Evolutionary conservation across 2,329 filamentous ascomycete species (phyloP), one percentile per base, ranked within the genome.

Genomic region (Dothideomycetes sp.): DNA sequence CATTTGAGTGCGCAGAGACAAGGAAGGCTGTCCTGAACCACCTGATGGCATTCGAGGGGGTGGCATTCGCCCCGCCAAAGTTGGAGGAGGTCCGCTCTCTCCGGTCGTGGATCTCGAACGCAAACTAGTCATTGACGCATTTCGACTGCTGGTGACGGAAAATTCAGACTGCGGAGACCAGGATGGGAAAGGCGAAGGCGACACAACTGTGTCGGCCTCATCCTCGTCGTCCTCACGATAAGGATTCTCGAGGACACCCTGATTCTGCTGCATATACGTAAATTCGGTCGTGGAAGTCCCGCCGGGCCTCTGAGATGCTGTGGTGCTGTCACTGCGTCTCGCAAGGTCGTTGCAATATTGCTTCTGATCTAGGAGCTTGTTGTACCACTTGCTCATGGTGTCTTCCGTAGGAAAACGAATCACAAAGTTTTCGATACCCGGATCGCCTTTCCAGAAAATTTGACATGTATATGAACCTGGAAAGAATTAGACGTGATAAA

Each of bases 361-460:
- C 41, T 46, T 48, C 20, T 45, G 43, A 17, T 48, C 43, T 5
- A 45, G 28, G 8, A 48, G 33, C 33, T 42, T 43, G 3, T 32
- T n/a, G 22, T 48, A 44, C 91, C 91, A 98, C 58, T 89, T 94
- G 62, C 82, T 88, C 80, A 96, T 87, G 11, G 73, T 78, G 51
- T 94, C 87, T 60, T 98, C 91, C 46, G 89, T 91, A 36, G 77
- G 74, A 61, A 95, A 96, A 51, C 85, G 84, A 57, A 98, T 94
- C 53, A 89, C 80, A 60, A 98, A 96, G 56, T 93, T 94, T 58
- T 98, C 89, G 22, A 95, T 86, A 4, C 85, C 86, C 0, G 88
- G 86, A 49, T 96, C 89, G 23, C 89, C 89, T 64, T 91, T 96
- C 91, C 91, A 98, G 73, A 88, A 95, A 42, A 98, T 96, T 58